Base-by-base conservation (phyloP, 2,329 filamentous ascomycete species). In the Trichoderma sp. region DNA sequence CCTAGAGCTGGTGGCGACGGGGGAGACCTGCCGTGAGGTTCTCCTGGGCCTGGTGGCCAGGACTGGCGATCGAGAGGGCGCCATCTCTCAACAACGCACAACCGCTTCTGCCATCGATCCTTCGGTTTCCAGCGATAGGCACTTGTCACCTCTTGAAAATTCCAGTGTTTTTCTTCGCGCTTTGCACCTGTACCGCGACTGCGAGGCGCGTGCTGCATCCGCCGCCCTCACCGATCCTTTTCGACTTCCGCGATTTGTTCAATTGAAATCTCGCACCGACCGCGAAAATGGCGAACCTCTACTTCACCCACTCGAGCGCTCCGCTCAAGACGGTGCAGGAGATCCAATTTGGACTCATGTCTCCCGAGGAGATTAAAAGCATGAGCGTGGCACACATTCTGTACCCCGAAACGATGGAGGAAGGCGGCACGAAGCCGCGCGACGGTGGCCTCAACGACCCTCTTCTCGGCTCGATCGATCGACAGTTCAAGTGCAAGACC, bases 401-500 rank as follows among this genome's bases (percentile, higher is more conserved):
- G 84, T 98, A 98, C 83, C 95, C 97, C n/a, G 97, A 99, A 88
- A 98, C 97, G 33, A 98, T 99, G 97, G 97, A 99, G 83, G 97
- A 99, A 85, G 93, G 93, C 85, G 94, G 95, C 82, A 93, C 94
- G 79, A 94, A 94, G 84, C 97, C 97, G 78, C 95, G 97, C 80
- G 93, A 97, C 77, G 93, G 93, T 83, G 97, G 97, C 82, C 89
- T 98, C 80, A 98, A 98, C 84, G 97, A 99, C 83, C 95, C 97
- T 79, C 94, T 95, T 80, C 92, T 99, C 69, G 97, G 97, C 75
- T 98, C 97, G 67, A 98, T 99, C 84, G 97, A 99, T 84, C 93
- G 97, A 78, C 93, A 95, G 83, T 97, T 95, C 88, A 95, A 95
- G 85, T 99, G 97, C 88, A 95, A 94, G 82, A 98, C 97, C 66